A percentile compares a stretch with the other conserved stretches of the same genome.
Evolutionary conservation across 2,329 filamentous ascomycete genomes (phyloP).

Genomic region (Clarireedia paspali): DNA sequence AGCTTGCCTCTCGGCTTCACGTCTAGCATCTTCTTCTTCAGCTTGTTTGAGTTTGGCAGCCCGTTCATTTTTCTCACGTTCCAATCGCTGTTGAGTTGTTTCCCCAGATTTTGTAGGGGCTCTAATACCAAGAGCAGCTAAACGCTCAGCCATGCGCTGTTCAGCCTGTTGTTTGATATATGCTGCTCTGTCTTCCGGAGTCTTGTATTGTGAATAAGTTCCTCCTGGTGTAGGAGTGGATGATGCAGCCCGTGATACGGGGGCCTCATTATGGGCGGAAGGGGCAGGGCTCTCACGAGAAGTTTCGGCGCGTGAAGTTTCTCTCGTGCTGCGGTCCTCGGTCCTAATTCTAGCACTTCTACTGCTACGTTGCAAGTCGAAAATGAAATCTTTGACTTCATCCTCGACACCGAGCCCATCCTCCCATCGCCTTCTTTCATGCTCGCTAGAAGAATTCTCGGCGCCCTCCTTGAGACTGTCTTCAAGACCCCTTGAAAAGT

Average conservation of each 20-base stretch:
- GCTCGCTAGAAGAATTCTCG: constrained; percentile 70
- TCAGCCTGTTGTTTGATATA: constrained; percentile 97
- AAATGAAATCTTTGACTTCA: constrained; percentile 95
- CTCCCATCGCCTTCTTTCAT: constrained; percentile 91
- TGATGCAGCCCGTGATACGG: constrained; percentile 39
- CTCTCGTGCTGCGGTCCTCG: constrained; percentile 40
- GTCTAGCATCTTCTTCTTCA: constrained; percentile 85
- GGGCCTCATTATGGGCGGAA: constrained; percentile 23
- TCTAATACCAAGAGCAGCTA: constrained; percentile 88
- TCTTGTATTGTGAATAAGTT: constrained; percentile 78
- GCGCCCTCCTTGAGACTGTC: constrained; percentile 77
- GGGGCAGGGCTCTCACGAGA: constrained; percentile 32
- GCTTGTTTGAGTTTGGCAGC: constrained; percentile 82
- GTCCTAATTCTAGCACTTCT: constrained; percentile 62
- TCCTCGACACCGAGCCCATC: constrained; percentile 94
- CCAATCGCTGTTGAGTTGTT: constrained; percentile 72
- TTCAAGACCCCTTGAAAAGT: constrained; percentile 79
- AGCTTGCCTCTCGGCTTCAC: constrained; percentile 75
- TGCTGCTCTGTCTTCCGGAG: constrained; percentile 85
- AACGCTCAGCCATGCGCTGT: constrained; percentile 90
- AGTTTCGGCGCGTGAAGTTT: constrained; percentile 31
- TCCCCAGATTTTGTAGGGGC: constrained; percentile 73
- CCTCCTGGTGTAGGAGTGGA: constrained; percentile 44
- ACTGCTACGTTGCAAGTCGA: constrained; percentile 83
- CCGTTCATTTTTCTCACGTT: constrained; percentile 80